phyloP scores from a whole-genome alignment of 441 rosid species.

The Gossypium gossypioides region DNA sequence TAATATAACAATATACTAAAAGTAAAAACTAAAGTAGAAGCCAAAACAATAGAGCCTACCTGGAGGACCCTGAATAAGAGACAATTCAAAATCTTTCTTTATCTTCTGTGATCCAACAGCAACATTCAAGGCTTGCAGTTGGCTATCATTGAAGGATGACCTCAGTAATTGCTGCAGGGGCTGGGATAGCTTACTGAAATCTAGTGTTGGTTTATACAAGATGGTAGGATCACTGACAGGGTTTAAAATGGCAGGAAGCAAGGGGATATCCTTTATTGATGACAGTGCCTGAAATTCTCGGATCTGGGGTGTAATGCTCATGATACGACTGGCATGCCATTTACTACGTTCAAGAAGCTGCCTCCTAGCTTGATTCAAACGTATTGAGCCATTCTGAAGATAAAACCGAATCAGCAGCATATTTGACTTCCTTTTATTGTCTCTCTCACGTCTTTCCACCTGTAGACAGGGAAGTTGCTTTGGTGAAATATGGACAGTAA shows the following conservation, averaged over 20 bases:
- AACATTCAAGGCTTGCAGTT: slow-evolving; percentile 69
- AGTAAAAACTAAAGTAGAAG: not conserved
- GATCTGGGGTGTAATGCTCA: slow-evolving; percentile 86
- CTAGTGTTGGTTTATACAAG: slow-evolving; percentile 31
- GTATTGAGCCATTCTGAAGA: slow-evolving; percentile 69
- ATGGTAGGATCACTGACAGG: slow-evolving; percentile 39
- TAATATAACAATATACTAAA: slow-evolving; percentile 5
- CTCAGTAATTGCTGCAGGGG: slow-evolving; percentile 57
- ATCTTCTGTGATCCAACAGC: slow-evolving; percentile 44
- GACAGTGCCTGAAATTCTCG: slow-evolving; percentile 96
- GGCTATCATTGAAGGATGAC: slow-evolving; percentile 80
- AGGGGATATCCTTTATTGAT: slow-evolving; percentile 58
- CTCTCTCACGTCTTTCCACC: slow-evolving; percentile 99
- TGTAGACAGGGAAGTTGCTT: slow-evolving; percentile 27
- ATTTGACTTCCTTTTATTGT: slow-evolving; percentile 59
- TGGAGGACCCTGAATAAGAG: slow-evolving; percentile 99
- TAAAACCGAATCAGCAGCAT: slow-evolving; percentile 70
- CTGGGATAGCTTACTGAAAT: slow-evolving; percentile 50
- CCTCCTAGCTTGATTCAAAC: slow-evolving; percentile 84
- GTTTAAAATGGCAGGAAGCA: slow-evolving; percentile 64
- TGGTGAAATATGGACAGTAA: slow-evolving; percentile 6
- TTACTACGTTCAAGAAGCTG: slow-evolving; percentile 90
- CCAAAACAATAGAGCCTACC: slow-evolving; percentile 35
- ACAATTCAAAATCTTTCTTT: slow-evolving; percentile 54
- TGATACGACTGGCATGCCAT: slow-evolving; percentile 88